Evolutionary conservation across 192 early-diverging fungal species (phyloP).

Genomic region (Radiomyces spectabilis): DNA sequence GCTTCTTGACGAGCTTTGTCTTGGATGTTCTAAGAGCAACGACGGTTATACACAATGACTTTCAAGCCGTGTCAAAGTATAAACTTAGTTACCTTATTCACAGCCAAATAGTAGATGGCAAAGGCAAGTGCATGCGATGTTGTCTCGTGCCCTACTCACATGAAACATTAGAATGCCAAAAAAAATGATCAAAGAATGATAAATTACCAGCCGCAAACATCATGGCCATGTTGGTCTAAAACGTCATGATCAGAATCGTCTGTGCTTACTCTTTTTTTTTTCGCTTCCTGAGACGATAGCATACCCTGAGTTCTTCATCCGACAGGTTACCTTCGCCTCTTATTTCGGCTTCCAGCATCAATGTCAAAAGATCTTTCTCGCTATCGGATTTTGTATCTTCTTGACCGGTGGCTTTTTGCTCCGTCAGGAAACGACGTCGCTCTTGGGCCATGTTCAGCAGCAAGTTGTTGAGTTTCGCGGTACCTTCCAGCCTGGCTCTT

Average conservation of each 20-base stretch:
- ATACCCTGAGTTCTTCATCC: slow-evolving; percentile 15
- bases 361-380: slow-evolving; percentile 21
- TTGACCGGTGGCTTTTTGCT: background rate
- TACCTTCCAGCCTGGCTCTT: slow-evolving; percentile 17
- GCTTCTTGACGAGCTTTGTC: slow-evolving; percentile 18
- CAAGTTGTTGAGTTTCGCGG: background rate
- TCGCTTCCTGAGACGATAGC: too few relatives aligned
- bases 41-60: background rate
- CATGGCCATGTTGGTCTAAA: background rate
- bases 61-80: background rate
- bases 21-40: slow-evolving; percentile 2
- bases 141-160: slow-evolving; percentile 15
- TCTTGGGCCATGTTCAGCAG: background rate
- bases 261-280: slow-evolving; percentile 15
- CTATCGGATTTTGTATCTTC: background rate
- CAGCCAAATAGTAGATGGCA: slow-evolving; percentile 5
- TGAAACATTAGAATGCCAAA: too few relatives aligned
- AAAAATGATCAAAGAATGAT: background rate
- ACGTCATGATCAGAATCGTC: background rate
- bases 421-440: background rate
- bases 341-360: slow-evolving; percentile 19
- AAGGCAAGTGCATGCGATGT: slow-evolving; percentile 19
- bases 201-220: slow-evolving; percentile 11
- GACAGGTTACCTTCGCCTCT: background rate
- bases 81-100: too few relatives aligned